A percentile compares a stretch with the other conserved stretches of the same genome.
Evolutionary conservation across 2,329 filamentous ascomycete genomes (phyloP).

Genomic region (Paracoccidioides lutzii): DNA sequence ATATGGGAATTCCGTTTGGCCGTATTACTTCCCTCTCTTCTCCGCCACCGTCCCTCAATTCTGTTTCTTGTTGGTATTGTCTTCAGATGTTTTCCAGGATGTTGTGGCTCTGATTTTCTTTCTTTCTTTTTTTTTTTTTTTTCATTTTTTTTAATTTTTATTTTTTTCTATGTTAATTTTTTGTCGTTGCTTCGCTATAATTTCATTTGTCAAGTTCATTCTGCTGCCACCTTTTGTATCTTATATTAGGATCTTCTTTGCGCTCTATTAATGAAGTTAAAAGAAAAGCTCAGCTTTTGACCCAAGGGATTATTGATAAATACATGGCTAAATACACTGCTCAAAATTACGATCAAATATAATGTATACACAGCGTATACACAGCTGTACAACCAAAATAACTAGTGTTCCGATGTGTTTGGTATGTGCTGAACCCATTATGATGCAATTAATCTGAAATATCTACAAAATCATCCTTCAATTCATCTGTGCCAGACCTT

Average conservation of each 20-base stretch:
- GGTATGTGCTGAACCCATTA: too few species aligned
- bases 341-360: too few species aligned
- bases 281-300: background rate
- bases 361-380: too few species aligned
- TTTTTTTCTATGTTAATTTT: background rate
- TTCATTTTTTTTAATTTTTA: constrained; percentile 6
- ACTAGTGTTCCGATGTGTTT: too few species aligned
- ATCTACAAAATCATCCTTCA: too few species aligned
- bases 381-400: too few species aligned
- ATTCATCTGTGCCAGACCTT: too few species aligned
- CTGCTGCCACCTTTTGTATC: background rate
- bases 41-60: background rate
- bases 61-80: background rate
- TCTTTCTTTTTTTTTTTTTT: background rate
- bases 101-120: too few species aligned
- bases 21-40: background rate
- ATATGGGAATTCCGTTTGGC: background rate
- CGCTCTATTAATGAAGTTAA: background rate
- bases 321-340: too few species aligned
- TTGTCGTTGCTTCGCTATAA: background rate
- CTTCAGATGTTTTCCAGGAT: too few species aligned
- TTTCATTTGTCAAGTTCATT: background rate
- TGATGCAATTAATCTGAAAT: too few species aligned
- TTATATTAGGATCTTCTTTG: background rate
- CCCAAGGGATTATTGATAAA: background rate